Base-by-base conservation (phyloP, 2,329 filamentous ascomycete genomes). In the Fusarium sp. region DNA sequence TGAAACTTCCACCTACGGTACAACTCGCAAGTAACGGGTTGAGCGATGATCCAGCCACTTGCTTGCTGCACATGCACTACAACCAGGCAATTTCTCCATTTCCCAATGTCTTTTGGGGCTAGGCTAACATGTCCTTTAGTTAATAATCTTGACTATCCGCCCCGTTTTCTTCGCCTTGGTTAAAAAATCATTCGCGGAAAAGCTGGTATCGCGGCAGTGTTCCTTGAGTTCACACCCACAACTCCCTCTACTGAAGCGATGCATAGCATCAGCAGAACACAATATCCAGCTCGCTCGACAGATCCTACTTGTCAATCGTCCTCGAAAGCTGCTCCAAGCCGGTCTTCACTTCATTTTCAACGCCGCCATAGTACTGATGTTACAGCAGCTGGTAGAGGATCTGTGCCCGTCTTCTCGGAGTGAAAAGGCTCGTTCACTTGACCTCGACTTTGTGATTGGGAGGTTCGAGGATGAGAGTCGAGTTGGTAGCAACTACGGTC, bases 341-440 rank as follows among this genome's bases (percentile, higher is more conserved):
- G 84, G 84, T 15, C 79, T 88, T 56, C 86, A 88, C 77, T 83
- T 84, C 72, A 81, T 87, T 44, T 87, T 88, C 80, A 87, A 87
- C 75, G 85, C 86, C 6, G 84, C 85, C 63, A 81, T 87, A 42
- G 81, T 87, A 24, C 80, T 88, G 38, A 82, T 87, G 61, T 80
- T 88, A 60, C 82, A 85, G 66, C 82, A 84, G 66, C 80, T 87
- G 31, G 79, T 86, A 6, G 81, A 81, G 45, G 77, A 80, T 28
- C 79, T 81, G 41, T 66, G 74, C 38, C 66, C 68, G 28, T 52
- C 78, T 73, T 57, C 77, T 67, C 41, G 81, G 39, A 76, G 78
- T 13, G 66, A 72, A 28, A 74, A 72, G 20, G 68, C 72, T 20
- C 71, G 74, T 13, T 71, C 64, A 69, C 49, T 77, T 51, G 82